Base-by-base conservation (phyloP, 2,329 filamentous ascomycete genomes). In the Pyrenochaeta sp. region DNA sequence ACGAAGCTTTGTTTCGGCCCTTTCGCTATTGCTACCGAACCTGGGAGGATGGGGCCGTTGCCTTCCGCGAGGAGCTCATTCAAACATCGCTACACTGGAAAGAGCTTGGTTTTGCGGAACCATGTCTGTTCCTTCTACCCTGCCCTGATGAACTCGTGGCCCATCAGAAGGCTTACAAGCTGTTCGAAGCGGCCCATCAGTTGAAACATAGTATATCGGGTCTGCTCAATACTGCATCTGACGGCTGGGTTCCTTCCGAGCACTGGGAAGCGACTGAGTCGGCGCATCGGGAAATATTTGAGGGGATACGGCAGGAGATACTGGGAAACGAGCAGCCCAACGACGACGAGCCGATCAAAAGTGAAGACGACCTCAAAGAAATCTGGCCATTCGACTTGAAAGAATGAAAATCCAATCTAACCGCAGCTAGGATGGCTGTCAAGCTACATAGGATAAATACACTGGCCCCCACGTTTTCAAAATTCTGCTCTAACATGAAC, bases 1-100 rank as follows among this genome's bases (percentile, higher is more conserved):
- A 81, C 34, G 67, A 79, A 44, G 65, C 65, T 30, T 67, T 78
- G 5, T 69, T 80, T 50, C 68, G 76, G 32, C 78, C 75, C 32
- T 79, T 81, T 58, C 71, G 67, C 30, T 81, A 80, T 65, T 77
- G 72, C 61, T 72, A 77, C 56, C 73, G 72, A 52, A 79, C 77
- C 6, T 82, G 77, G 78, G 77, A 75, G 56, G 74, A 81, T 62
- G 73, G 79, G 7, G 72, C 72, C 19, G 71, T 77, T 50, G 76
- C 74, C 15, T 71, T 81, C 30, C 74, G 70, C 10, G 69, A 81
- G 52, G 76, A 80, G 55, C 54, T 82, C n/a, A 77, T 80, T 50
- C 71, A 78, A 50, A 73, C 75, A n/a, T 72, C 76, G 51, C 66
- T 51, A 54, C 57, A 52, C 8, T 82, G 77, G 79, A 64, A 69